Percentiles rank a stretch among this genome's conserved stretches.
Conservation (phyloP, 1,284 basidiomycete genomes). For the Leccinum holopus region DNA sequence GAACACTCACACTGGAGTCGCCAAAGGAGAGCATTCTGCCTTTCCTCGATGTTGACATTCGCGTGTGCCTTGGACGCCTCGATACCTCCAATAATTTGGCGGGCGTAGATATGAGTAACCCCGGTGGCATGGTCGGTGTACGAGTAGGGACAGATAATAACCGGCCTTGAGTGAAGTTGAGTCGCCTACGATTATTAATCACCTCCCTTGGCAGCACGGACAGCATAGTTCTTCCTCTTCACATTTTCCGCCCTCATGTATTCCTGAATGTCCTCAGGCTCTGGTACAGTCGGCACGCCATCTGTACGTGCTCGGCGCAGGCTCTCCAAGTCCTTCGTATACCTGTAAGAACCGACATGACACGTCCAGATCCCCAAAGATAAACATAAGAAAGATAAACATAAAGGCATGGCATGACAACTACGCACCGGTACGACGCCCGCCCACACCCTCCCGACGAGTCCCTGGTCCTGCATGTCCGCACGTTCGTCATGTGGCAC, state of each 20-base stretch:
- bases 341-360: conserved; percentile 12
- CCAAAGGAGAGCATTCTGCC: too few relatives aligned
- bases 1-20: too few relatives aligned
- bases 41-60: too few relatives aligned
- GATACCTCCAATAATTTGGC: too few relatives aligned
- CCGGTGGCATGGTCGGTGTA: too few relatives aligned
- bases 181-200: background rate
- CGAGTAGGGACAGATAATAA: too few relatives aligned
- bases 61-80: too few relatives aligned
- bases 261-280: conserved; percentile 20
- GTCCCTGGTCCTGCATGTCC: conserved; percentile 16
- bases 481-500: conserved; percentile 25
- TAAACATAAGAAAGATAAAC: background rate
- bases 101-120: too few relatives aligned
- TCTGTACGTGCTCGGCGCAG: conserved; percentile 26
- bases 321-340: conserved; percentile 30
- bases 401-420: background rate
- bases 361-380: background rate
- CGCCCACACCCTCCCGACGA: conserved; percentile 25
- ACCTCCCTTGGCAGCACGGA: conserved; percentile 17
- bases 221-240: conserved; percentile 25
- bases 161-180: too few relatives aligned
- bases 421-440: conserved; percentile 26
- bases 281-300: conserved; percentile 15
- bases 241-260: conserved; percentile 24